Base-by-base conservation (phyloP, 108 stramenopile species). In the Fragilaria crotonensis region DNA sequence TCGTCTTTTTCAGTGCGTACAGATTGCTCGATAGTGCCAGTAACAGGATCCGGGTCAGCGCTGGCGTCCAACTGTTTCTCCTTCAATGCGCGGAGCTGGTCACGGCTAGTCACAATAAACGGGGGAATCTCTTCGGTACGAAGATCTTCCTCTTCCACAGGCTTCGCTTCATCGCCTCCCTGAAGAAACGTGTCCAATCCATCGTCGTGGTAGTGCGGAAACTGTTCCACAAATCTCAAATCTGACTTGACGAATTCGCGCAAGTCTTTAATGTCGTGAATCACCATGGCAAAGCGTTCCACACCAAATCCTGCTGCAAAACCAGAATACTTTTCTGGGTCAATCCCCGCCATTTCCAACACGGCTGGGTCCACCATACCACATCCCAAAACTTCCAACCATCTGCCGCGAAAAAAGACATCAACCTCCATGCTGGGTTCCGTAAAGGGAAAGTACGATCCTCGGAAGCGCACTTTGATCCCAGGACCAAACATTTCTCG, bases 291-390 rank as follows among this genome's bases (percentile, higher is more conserved):
- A 60, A 96, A 76, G 22, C 96, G 78, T 73, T 96, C 96, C 45
- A 96, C 69, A n/a, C 97, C 97, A 46, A 98, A 75, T 4, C 97
- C 97, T 33, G 95, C 95, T 33, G 97, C 97, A 83, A 93, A 98
- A 29, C 95, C 97, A 36, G 72, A 29, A 29, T 73, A 63, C 33
- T 90, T 72, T 17, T 63, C 63, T 5, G 79, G 85, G 41, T 84
- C 80, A 60, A 77, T 64, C 4, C 77, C 81, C 44, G 70, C 78
- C 84, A 84, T 78, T 60, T 72, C 59, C 59, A 98, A 52, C 3
- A 98, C 91, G 3, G 83, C 75, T 20, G 82, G 71, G 52, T 98
- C 88, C 5, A 98, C 75, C 61, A 96, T 90, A 5, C 97, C 97
- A 47, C 95, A 96, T 28, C 97, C 97, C 48, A 98, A 74, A 0